Percentiles rank a stretch among this genome's conserved stretches.
Conservation (phyloP, 2,329 filamentous ascomycete genomes). For the Penicillium oxalicum region DNA sequence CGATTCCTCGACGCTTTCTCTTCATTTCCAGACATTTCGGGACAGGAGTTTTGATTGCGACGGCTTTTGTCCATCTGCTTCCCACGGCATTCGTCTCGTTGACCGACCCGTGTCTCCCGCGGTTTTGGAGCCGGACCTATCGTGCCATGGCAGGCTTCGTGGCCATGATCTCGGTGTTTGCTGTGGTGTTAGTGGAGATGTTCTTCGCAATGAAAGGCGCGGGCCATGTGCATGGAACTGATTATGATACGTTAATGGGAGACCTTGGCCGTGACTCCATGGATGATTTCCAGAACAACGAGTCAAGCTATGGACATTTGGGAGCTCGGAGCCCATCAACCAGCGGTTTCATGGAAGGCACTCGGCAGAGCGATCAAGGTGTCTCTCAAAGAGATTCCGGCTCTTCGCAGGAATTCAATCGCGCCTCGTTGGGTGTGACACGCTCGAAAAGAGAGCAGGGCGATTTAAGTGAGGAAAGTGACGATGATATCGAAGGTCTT, state of each 20-base stretch:
- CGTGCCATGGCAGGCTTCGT: constrained; percentile 73
- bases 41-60: constrained; percentile 53
- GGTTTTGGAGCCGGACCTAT: constrained; percentile 74
- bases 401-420: constrained; percentile 17
- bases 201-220: constrained; percentile 70
- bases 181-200: constrained; percentile 82
- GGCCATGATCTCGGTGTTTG: constrained; percentile 73
- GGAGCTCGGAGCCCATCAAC: constrained; percentile 16
- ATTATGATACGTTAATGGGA: constrained; percentile 44
- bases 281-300: constrained; percentile 13
- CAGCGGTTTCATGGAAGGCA: constrained; percentile 18
- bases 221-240: constrained; percentile 51
- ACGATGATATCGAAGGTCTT: constrained; percentile 53
- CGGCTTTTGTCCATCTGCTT: constrained; percentile 55
- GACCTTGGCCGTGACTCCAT: constrained; percentile 20
- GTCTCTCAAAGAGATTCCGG: constrained; percentile 8
- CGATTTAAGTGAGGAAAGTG: constrained; percentile 44
- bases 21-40: constrained; percentile 57
- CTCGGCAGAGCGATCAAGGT: constrained; percentile 8
- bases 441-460: constrained; percentile 41
- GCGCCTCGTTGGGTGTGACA: constrained; percentile 15
- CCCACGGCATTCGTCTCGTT: constrained; percentile 57
- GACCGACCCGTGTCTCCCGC: constrained; percentile 62
- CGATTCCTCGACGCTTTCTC: constrained; percentile 53
- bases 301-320: constrained; percentile 19